A percentile compares a stretch with the other conserved stretches of the same genome.
These are phyloP conservation scores for Millerago galiae DNA, from an alignment of 805 yeast genomes.

Conservation along the genomic window DNA sequence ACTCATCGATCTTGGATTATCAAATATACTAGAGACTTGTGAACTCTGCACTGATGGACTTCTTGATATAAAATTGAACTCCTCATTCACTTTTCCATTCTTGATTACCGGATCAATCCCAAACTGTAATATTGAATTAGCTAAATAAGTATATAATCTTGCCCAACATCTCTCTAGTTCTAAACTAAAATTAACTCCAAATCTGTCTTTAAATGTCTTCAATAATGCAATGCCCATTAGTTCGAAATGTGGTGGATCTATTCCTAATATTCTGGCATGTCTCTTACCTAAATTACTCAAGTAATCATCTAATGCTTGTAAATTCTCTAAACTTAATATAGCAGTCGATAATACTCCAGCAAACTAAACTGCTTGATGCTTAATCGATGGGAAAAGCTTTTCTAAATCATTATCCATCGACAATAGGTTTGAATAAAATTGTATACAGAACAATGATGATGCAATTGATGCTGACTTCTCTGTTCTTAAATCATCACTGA, in stretches of 20 bases:
- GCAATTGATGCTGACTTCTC: constrained; percentile 31
- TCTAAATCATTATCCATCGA: constrained; percentile 56
- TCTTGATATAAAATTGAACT: constrained; percentile 2
- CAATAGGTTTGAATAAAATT: constrained; percentile 65
- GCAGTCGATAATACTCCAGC: constrained; percentile 73
- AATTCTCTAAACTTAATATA: constrained; percentile 55
- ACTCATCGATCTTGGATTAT: not conserved
- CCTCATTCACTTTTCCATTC: constrained; percentile 22
- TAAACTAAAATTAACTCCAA: constrained; percentile 42
- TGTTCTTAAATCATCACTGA: constrained; percentile 26
- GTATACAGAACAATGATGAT: constrained; percentile 65
- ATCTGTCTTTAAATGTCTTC: constrained; percentile 62
- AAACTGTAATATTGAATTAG: constrained; percentile 55
- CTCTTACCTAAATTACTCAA: constrained; percentile 61
- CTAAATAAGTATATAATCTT: constrained; percentile 58
- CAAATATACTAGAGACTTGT: constrained; percentile 3
- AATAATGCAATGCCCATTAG: constrained; percentile 69
- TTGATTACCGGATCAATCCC: constrained; percentile 35
- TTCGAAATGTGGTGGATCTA: constrained; percentile 61
- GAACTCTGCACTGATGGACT: constrained; percentile 1
- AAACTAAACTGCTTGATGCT: constrained; percentile 74
- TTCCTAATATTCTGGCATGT: constrained; percentile 69
- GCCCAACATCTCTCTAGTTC: constrained; percentile 69
- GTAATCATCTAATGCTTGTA: constrained; percentile 51
- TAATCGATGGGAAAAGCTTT: constrained; percentile 62